Base-by-base conservation (phyloP, 2,329 filamentous ascomycete genomes). In the Neofusicoccum ribis region DNA sequence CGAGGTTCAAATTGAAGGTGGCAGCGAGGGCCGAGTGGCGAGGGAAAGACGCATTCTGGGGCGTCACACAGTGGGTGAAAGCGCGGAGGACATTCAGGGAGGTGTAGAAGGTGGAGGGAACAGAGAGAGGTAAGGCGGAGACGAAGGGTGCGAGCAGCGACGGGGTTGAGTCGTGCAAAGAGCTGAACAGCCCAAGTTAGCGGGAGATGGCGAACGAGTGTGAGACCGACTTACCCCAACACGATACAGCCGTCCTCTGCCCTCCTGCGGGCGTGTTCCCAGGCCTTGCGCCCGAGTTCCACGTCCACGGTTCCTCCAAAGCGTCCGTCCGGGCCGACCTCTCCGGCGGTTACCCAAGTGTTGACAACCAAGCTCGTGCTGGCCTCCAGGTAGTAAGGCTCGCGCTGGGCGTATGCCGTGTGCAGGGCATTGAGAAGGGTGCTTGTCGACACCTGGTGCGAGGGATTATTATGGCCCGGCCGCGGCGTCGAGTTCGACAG, bases 191-290 rank as follows among this genome's bases (percentile, higher is more conserved):
- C 27, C 27, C 4, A 14, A n/a, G 46, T 64, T 39, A 65, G 63
- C 27, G 58, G 23, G 27, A 15, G 20, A 49, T 46, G 3, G 46
- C 11, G 37, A 39, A 5, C 27, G 56, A 60, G 15, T 2, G 50
- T 6, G 23, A 44, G 23, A 23, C 15, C 23, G 61, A 79, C 88
- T 70, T 84, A 96, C 92, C 91, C 91, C 70, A 99, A 80, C 63
- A 98, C 84, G 68, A 99, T 91, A 75, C 93, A 97, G 15, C 92
- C 93, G 80, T 99, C 95, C 77, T 99, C 95, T 47, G 95, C 95
- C 81, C 95, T 88, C 68, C 95, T 88, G 70, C 94, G 87, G 65
- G 95, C 94, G 82, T 99, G 95, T 80, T 99, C 95, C 94, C 95
- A 99, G 2, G 93, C 93, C 75, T 92, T 88, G 61, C 87, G 84